Conservation (phyloP, 768 basidiomycete species). For the Lenzites betulinus region DNA sequence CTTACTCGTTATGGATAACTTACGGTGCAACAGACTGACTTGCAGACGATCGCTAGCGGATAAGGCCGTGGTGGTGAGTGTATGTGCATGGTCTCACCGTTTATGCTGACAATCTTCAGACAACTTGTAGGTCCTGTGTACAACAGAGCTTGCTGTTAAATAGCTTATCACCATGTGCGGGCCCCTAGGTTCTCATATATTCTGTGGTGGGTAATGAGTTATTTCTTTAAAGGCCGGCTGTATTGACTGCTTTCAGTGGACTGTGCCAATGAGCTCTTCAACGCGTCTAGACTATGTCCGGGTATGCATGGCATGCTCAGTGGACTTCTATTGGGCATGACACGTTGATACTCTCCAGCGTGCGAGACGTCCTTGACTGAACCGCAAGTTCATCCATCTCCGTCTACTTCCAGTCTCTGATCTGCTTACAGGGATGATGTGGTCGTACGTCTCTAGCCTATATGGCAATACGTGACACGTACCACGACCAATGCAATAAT, state of each 20-base stretch:
- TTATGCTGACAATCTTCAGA: conserved; percentile 36
- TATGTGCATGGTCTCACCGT: background rate
- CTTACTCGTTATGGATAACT: conserved; percentile 60
- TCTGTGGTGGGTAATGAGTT: conserved; percentile 57
- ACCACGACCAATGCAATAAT: conserved; percentile 33
- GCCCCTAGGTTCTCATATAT: conserved; percentile 77
- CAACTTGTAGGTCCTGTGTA: conserved; percentile 48
- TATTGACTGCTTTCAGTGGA: conserved; percentile 52
- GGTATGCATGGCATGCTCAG: conserved; percentile 40
- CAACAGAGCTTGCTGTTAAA: background rate
- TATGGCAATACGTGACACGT: conserved; percentile 25
- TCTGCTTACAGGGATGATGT: conserved; percentile 33
- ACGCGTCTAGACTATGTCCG: conserved; percentile 74
- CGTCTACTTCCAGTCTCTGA: conserved; percentile 16
- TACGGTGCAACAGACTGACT: conserved; percentile 78
- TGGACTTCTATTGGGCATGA: background rate
- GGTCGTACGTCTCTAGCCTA: conserved; percentile 32
- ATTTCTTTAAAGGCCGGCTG: background rate
- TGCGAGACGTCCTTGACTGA: conserved; percentile 81
- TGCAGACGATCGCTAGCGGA: conserved; percentile 69
- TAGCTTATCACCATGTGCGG: background rate
- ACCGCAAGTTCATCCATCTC: conserved; percentile 50
- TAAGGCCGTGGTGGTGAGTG: conserved; percentile 83
- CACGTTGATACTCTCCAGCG: conserved; percentile 42
- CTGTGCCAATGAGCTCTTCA: conserved; percentile 85